Evolutionary conservation across 1,284 basidiomycete species (phyloP).

Genomic region (Athelia sp.): DNA sequence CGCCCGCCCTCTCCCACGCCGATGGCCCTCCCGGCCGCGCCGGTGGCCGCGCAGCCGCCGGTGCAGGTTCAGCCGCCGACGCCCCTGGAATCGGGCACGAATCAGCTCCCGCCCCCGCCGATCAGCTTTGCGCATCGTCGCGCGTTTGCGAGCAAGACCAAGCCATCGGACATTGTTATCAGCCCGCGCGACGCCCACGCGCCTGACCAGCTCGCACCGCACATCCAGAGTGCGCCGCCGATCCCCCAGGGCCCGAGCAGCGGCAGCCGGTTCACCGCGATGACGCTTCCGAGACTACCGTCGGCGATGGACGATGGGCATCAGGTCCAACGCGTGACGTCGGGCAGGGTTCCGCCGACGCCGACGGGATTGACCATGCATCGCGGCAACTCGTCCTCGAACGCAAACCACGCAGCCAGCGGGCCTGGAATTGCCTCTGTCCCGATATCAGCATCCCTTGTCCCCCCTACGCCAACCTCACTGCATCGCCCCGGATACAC

Average conservation of each 20-base stretch:
- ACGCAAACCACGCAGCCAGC: conserved; percentile 19
- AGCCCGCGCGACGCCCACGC: conserved; percentile 57
- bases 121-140: conserved; percentile 72
- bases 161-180: conserved; percentile 74
- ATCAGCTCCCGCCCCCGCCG: conserved; percentile 51
- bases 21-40: background rate
- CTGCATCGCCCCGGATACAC: conserved; percentile 54
- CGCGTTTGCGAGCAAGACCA: conserved; percentile 53
- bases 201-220: conserved; percentile 50
- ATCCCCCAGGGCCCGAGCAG: conserved; percentile 35
- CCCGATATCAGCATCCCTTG: conserved; percentile 56
- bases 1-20: conserved; percentile 2
- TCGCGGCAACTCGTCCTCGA: conserved; percentile 13
- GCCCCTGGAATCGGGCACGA: background rate
- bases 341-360: conserved; percentile 63
- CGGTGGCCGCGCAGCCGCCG: background rate
- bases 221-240: conserved; percentile 71
- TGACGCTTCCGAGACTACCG: conserved; percentile 66
- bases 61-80: background rate
- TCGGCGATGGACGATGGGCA: conserved; percentile 39
- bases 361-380: conserved; percentile 60
- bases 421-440: conserved; percentile 32
- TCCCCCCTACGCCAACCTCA: conserved; percentile 61
- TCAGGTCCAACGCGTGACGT: conserved; percentile 39
- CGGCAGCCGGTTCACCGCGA: conserved; percentile 39